phyloP scores from a whole-genome alignment of 1,284 basidiomycete genomes.

The Coniferiporia weirii region DNA sequence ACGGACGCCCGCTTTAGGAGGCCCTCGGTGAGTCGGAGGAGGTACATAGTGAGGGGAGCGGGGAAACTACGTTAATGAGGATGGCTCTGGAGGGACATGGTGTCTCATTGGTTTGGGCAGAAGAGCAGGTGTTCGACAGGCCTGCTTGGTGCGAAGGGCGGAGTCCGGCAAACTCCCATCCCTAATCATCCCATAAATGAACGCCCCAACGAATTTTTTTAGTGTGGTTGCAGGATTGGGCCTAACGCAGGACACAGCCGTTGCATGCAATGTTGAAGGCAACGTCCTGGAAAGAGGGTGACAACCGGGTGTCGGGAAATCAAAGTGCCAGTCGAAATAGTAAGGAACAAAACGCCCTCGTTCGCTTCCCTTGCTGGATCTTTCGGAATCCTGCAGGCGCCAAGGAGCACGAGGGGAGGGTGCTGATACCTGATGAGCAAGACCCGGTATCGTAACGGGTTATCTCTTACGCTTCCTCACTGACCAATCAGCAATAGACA shows the following conservation, averaged over 20 bases:
- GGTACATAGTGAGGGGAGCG: background rate
- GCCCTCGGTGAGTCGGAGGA: background rate
- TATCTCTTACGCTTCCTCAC: background rate
- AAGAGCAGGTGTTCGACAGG: no score
- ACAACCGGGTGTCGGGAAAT: background rate
- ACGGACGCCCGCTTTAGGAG: background rate
- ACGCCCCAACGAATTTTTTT: no score
- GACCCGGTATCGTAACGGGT: background rate
- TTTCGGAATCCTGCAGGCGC: background rate
- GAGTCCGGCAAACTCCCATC: no score
- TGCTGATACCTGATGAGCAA: background rate
- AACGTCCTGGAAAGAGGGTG: background rate
- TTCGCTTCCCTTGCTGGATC: background rate
- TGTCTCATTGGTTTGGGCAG: no score
- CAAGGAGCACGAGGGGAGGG: background rate
- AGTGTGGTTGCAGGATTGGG: no score
- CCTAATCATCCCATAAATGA: no score
- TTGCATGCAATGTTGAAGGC: background rate
- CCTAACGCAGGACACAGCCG: no score
- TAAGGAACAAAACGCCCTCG: background rate
- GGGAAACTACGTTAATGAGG: background rate
- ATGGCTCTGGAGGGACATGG: background rate
- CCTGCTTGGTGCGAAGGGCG: no score
- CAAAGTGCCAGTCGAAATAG: background rate
- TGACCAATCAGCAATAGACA: background rate